Evolutionary conservation across 768 basidiomycete species (phyloP).

Genomic region (Suillus subalutaceus): DNA sequence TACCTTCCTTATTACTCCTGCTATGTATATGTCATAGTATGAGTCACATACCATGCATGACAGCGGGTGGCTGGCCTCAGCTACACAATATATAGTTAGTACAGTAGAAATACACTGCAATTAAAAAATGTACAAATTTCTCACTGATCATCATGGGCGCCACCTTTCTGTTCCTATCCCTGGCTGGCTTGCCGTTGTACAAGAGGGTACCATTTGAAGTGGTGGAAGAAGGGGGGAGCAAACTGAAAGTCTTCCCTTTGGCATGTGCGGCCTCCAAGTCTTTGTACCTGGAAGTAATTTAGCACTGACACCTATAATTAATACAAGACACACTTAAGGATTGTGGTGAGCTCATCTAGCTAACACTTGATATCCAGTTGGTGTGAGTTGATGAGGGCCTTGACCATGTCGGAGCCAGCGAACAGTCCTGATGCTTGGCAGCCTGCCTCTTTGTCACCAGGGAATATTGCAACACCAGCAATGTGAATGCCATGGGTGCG

Average conservation of each 20-base stretch:
- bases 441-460: background rate
- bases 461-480: background rate
- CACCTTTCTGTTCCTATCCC: slow-evolving; percentile 4
- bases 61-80: background rate
- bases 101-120: background rate
- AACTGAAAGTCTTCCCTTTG: background rate
- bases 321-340: background rate
- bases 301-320: background rate
- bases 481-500: slow-evolving; percentile 2
- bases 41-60: too few relatives aligned
- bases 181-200: background rate
- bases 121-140: background rate
- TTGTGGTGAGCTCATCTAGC: background rate
- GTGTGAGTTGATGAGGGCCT: background rate
- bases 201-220: background rate
- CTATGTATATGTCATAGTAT: too few relatives aligned
- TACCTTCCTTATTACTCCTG: too few relatives aligned
- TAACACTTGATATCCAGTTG: background rate
- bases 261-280: background rate
- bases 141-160: background rate
- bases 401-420: background rate
- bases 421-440: background rate
- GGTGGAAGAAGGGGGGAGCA: background rate
- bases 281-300: slow-evolving; percentile 4
- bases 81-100: background rate